Conservation (phyloP, 371 early-diverging fungal species). For the Mucor racemosus region DNA sequence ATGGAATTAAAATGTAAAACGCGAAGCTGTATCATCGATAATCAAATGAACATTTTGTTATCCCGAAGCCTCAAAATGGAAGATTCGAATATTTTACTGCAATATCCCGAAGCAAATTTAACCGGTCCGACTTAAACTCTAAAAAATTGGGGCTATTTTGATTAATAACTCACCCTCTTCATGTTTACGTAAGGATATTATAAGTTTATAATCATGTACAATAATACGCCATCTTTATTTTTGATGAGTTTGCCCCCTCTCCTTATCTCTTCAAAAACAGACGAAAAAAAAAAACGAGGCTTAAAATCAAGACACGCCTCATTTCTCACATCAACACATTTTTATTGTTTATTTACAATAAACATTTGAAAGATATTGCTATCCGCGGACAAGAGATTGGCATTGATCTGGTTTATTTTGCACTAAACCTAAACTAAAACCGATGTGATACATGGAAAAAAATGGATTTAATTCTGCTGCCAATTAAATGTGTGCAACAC, state of each 20-base stretch:
- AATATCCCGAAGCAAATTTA: slow-evolving; percentile 9
- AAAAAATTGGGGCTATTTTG: slow-evolving; percentile 11
- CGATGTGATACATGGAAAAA: background rate
- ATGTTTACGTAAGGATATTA: slow-evolving; percentile 5
- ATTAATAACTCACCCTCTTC: slow-evolving; percentile 8
- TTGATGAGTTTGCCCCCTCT: background rate
- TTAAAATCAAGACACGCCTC: background rate
- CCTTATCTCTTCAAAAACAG: background rate
- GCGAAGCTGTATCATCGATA: slow-evolving; percentile 2
- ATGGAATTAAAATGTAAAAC: background rate
- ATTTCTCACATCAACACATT: background rate
- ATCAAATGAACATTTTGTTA: background rate
- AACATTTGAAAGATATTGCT: background rate
- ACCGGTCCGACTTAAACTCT: slow-evolving; percentile 15
- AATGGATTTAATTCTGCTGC: background rate
- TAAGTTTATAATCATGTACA: slow-evolving; percentile 1
- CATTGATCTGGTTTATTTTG: background rate
- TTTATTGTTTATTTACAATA: background rate
- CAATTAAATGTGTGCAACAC: background rate
- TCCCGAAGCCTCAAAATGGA: slow-evolving; percentile 4
- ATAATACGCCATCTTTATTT: background rate
- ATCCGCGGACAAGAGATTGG: background rate
- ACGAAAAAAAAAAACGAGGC: background rate
- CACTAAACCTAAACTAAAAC: background rate
- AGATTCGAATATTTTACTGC: slow-evolving; percentile 3